These are phyloP conservation scores for Ceratocystis variospora DNA, from an alignment of 2,329 filamentous ascomycete genomes.

Conservation along the genomic window DNA sequence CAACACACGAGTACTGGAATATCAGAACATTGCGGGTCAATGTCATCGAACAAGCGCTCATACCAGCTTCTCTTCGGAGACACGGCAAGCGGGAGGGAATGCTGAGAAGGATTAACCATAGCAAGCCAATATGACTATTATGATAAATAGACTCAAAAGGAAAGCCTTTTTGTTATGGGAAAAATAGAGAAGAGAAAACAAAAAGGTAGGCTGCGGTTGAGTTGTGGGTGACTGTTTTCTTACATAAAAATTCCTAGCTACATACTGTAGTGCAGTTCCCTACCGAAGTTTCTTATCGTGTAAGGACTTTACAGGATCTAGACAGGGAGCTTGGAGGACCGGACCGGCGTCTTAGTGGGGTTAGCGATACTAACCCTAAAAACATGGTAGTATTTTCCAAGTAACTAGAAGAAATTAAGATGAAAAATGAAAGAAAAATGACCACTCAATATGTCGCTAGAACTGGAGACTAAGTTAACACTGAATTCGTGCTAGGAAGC, in stretches of 20 bases:
- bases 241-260: no score
- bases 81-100: not conserved
- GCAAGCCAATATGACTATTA: not conserved
- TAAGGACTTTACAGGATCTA: not conserved
- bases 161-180: not conserved
- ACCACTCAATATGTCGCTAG: not conserved
- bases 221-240: no score
- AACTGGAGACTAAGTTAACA: not conserved
- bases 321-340: not conserved
- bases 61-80: conserved; percentile 5
- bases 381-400: not conserved
- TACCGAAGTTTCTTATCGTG: not conserved
- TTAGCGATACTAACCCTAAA: not conserved
- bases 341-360: conserved; percentile 4
- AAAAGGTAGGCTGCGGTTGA: not conserved
- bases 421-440: not conserved
- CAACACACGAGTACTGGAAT: conserved; percentile 30
- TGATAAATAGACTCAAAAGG: not conserved
- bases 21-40: conserved; percentile 22
- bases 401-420: not conserved
- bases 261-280: no score
- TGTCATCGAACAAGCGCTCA: conserved; percentile 12
- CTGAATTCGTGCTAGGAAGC: not conserved
- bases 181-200: not conserved
- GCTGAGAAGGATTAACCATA: not conserved